Percentiles rank a stretch among this genome's conserved stretches.
phyloP scores from a whole-genome alignment of 1,284 basidiomycete species.

The Rugosomyces carneus region DNA sequence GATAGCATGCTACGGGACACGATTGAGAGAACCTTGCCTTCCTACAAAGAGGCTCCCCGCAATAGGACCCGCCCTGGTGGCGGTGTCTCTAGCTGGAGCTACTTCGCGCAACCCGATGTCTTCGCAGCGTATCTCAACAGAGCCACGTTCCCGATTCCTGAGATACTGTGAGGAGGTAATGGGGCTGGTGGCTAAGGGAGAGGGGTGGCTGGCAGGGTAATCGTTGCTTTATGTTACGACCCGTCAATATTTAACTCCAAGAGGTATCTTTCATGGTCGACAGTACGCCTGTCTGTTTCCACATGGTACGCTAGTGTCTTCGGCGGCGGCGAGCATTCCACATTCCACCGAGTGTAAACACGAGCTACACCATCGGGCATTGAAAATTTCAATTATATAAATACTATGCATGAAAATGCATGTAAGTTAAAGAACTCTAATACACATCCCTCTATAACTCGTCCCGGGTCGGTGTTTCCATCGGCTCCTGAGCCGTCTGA shows the following conservation, averaged over 20 bases:
- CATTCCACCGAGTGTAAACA: too few species aligned
- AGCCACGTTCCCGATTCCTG: not conserved
- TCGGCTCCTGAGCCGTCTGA: slow-evolving; percentile 14
- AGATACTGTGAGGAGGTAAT: not conserved
- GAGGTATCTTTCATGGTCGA: too few species aligned
- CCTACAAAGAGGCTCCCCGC: slow-evolving; percentile 13
- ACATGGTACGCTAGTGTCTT: too few species aligned
- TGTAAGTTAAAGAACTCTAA: not conserved
- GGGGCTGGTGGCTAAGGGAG: not conserved
- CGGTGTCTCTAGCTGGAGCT: slow-evolving; percentile 13
- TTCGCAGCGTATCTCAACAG: not conserved
- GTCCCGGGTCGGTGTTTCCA: slow-evolving; percentile 11
- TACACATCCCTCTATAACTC: slow-evolving; percentile 14
- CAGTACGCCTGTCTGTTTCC: too few species aligned
- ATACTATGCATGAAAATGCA: not conserved
- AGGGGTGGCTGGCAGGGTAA: not conserved
- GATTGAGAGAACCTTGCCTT: slow-evolving; percentile 5
- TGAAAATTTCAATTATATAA: not conserved
- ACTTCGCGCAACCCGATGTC: slow-evolving; percentile 9
- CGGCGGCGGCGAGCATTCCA: too few species aligned
- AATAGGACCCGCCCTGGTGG: slow-evolving; percentile 5
- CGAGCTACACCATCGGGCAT: not conserved
- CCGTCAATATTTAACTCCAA: too few species aligned
- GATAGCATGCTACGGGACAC: slow-evolving; percentile 3
- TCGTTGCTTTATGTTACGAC: not conserved